These are phyloP conservation scores for Talaromyces wortmannii DNA, from an alignment of 495 filamentous ascomycete species.

Conservation along the genomic window DNA sequence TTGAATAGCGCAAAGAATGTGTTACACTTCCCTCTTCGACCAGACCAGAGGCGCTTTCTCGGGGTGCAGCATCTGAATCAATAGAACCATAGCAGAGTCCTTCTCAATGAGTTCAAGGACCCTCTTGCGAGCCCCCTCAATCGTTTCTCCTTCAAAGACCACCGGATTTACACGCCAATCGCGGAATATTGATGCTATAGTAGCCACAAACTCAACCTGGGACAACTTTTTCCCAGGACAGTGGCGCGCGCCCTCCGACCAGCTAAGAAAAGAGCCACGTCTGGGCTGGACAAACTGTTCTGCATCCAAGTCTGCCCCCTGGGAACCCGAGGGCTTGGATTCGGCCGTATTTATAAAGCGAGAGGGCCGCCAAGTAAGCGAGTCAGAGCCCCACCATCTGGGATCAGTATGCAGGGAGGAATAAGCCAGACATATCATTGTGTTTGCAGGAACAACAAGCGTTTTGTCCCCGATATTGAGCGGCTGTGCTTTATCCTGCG, in stretches of 20 bases:
- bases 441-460: constrained; percentile 10
- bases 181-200: no score
- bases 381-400: constrained; percentile 12
- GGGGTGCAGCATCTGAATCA: no score
- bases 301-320: not conserved
- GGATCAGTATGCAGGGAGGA: constrained; percentile 13
- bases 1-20: no score
- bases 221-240: constrained; percentile 70
- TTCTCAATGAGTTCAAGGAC: no score
- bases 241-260: constrained; percentile 63
- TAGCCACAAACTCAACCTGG: constrained; percentile 22
- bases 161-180: no score
- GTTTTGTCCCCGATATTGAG: not conserved
- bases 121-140: no score
- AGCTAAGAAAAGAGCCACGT: constrained; percentile 63
- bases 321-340: no score
- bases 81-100: no score
- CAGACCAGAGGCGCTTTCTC: not conserved
- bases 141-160: no score
- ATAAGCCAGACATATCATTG: not conserved
- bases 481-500: constrained; percentile 6
- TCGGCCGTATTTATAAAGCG: constrained; percentile 9
- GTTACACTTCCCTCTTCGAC: not conserved
- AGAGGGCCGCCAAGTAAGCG: constrained; percentile 1
- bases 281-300: constrained; percentile 27